Conservation (phyloP, 2,329 filamentous ascomycete genomes). For the Celoporthe dispersa region DNA sequence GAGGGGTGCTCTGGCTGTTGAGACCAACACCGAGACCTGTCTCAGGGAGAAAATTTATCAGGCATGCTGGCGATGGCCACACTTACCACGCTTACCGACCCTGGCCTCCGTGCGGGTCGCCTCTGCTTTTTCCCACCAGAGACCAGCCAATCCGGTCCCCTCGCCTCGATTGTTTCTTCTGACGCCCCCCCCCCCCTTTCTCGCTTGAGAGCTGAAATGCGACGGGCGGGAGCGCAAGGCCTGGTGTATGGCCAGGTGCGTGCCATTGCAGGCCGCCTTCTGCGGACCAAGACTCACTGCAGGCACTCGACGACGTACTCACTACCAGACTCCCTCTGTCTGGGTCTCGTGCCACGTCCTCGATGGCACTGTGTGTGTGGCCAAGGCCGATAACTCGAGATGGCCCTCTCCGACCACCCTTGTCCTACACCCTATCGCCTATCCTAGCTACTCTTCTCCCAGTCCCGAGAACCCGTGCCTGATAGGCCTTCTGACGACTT, state of each 20-base stretch:
- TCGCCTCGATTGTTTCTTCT: background rate
- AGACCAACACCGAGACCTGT: background rate
- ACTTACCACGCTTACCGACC: background rate
- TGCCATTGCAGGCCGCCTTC: too few relatives aligned
- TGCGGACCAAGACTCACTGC: background rate
- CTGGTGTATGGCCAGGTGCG: too few relatives aligned
- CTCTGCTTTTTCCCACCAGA: background rate
- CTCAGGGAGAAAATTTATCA: background rate
- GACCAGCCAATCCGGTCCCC: background rate
- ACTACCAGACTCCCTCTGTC: background rate
- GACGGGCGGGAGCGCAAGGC: background rate
- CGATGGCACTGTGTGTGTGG: background rate
- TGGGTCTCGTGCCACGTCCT: background rate
- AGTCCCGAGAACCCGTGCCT: slow-evolving; percentile 13
- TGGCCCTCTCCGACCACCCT: background rate
- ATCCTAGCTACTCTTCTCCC: background rate
- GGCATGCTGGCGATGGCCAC: background rate
- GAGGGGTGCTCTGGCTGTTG: background rate
- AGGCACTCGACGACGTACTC: background rate
- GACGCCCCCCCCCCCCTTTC: background rate
- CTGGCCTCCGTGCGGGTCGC: background rate
- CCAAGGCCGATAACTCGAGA: background rate
- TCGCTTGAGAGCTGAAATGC: background rate
- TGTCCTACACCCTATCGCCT: background rate
- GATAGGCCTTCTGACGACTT: background rate